These are phyloP conservation scores for Cucurbita maxima DNA, from an alignment of 306 rosid species.

Conservation along the genomic window DNA sequence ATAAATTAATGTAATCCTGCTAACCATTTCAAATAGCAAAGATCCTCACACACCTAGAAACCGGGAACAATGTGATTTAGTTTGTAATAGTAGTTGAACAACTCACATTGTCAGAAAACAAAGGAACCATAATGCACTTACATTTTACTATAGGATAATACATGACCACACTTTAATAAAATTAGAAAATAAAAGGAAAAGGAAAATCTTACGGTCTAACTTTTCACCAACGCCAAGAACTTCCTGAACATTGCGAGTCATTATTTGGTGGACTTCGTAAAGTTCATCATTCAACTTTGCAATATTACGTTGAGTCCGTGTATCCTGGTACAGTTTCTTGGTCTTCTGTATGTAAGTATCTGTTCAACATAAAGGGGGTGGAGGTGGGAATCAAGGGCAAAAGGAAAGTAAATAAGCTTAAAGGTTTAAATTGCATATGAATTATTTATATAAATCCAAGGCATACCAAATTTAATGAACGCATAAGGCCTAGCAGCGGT, in stretches of 20 bases:
- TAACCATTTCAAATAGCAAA: not conserved
- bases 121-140: not conserved
- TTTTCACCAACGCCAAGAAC: constrained; percentile 99
- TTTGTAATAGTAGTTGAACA: not conserved
- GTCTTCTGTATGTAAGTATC: constrained; percentile 94
- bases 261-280: constrained; percentile 95
- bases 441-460: not conserved
- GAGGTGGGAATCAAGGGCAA: not conserved
- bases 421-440: not conserved
- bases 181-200: not conserved
- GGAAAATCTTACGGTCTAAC: constrained; percentile 80
- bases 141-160: not conserved
- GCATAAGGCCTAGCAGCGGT: constrained; percentile 99
- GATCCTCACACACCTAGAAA: not conserved
- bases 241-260: constrained; percentile 99
- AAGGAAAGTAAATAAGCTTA: not conserved
- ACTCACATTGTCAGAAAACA: not conserved
- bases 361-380: constrained; percentile 25
- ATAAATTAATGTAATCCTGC: not conserved
- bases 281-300: constrained; percentile 96
- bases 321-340: constrained; percentile 95
- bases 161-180: not conserved
- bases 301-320: constrained; percentile 91
- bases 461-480: constrained; percentile 89
- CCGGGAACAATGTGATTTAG: not conserved